Evolutionary conservation across 139 green algal genomes (phyloP).

Genomic region (Nannochloris sp.): DNA sequence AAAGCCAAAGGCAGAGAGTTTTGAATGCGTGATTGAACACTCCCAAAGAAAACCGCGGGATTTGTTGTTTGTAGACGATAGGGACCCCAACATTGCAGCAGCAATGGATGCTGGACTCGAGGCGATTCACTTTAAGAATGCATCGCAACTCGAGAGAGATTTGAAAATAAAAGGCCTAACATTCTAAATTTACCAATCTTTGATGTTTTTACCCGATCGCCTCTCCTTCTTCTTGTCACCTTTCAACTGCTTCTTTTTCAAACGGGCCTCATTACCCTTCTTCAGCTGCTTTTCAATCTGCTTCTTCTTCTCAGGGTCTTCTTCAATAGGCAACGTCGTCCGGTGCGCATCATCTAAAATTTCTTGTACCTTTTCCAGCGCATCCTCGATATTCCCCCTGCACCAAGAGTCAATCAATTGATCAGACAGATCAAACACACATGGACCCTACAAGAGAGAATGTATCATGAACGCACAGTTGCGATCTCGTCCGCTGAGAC

Average conservation of each 20-base stretch:
- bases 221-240: constrained; percentile 71
- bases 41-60: constrained; percentile 16
- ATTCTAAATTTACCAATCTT: constrained; percentile 25
- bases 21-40: constrained; percentile 21
- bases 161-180: constrained; percentile 26
- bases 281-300: constrained; percentile 65
- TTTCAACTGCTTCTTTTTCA: constrained; percentile 70
- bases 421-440: background rate
- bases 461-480: constrained; percentile 30
- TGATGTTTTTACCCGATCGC: constrained; percentile 38
- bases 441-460: background rate
- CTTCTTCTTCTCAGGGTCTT: constrained; percentile 70
- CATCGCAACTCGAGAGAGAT: constrained; percentile 23
- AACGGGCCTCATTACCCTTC: constrained; percentile 59
- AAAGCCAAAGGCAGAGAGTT: constrained; percentile 52
- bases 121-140: constrained; percentile 35
- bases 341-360: constrained; percentile 73
- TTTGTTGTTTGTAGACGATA: constrained; percentile 65
- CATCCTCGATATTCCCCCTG: constrained; percentile 81
- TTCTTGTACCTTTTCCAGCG: constrained; percentile 76
- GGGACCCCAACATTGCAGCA: constrained; percentile 28
- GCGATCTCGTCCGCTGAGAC: constrained; percentile 71
- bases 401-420: constrained; percentile 30
- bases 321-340: constrained; percentile 55
- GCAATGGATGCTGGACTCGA: constrained; percentile 31